These are phyloP conservation scores for Nakazawaea populi DNA, from an alignment of 805 yeast genomes.

Conservation along the genomic window DNA sequence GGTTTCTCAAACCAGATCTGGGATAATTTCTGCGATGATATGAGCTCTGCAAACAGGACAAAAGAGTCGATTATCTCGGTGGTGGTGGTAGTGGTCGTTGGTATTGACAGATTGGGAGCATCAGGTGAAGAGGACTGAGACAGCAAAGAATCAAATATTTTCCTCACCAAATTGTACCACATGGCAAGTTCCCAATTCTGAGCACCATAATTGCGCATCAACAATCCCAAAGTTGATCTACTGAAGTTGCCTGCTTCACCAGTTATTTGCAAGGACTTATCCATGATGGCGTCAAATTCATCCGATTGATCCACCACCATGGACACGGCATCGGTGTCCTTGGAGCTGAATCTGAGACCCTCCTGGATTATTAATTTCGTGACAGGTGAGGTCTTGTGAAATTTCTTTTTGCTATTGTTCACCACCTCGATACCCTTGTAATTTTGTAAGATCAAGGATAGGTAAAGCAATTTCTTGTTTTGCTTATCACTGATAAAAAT, in stretches of 20 bases:
- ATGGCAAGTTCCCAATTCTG: conserved; percentile 39
- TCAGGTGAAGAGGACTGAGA: too few species aligned
- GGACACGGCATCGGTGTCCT: conserved; percentile 46
- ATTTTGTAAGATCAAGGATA: conserved; percentile 43
- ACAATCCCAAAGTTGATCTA: conserved; percentile 57
- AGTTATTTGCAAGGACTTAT: conserved; percentile 15
- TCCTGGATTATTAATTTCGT: conserved; percentile 53
- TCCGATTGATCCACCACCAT: conserved; percentile 31
- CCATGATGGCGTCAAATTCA: conserved; percentile 22
- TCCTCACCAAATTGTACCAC: conserved; percentile 26
- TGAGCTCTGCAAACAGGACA: too few species aligned
- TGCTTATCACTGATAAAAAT: conserved; percentile 8
- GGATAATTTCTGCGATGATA: not conserved
- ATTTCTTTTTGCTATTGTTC: conserved; percentile 29
- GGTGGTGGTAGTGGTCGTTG: too few species aligned
- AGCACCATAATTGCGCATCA: conserved; percentile 46
- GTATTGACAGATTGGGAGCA: too few species aligned
- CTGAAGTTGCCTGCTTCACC: conserved; percentile 14
- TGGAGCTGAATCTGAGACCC: conserved; percentile 61
- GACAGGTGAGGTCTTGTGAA: conserved; percentile 28
- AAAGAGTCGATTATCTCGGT: too few species aligned
- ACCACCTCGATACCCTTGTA: conserved; percentile 35
- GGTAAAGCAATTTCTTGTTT: conserved; percentile 33
- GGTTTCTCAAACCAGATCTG: conserved; percentile 40
- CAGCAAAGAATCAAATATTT: not conserved